Evolutionary conservation across 108 stramenopile genomes (phyloP).

Genomic region (Bacterosira constricta): DNA sequence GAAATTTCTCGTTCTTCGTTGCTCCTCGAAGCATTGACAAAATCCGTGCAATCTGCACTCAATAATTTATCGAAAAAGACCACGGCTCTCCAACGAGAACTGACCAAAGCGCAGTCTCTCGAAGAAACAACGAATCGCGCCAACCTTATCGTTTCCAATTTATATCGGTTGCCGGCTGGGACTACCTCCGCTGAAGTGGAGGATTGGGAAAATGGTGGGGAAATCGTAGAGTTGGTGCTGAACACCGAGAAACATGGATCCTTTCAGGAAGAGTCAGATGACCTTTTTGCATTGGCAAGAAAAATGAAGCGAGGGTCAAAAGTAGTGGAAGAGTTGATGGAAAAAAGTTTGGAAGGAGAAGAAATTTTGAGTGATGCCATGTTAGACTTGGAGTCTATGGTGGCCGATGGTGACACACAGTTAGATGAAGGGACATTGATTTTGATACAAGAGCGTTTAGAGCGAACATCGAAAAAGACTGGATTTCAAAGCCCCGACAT

Average conservation of each 20-base stretch:
- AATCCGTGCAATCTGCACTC: conserved; percentile 34
- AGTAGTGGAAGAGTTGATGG: conserved; percentile 66
- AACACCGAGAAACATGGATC: conserved; percentile 60
- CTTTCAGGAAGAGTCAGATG: conserved; percentile 81
- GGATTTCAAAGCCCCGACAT: conserved; percentile 53
- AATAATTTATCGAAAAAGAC: conserved; percentile 46
- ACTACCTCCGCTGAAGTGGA: conserved; percentile 63
- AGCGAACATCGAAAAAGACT: conserved; percentile 60
- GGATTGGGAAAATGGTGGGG: conserved; percentile 86
- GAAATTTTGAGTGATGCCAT: conserved; percentile 53
- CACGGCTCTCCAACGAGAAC: conserved; percentile 69
- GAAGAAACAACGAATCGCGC: conserved; percentile 72
- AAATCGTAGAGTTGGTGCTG: conserved; percentile 59
- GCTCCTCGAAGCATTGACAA: conserved; percentile 5
- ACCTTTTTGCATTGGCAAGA: conserved; percentile 75
- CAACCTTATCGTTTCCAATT: conserved; percentile 76
- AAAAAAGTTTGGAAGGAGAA: conserved; percentile 50
- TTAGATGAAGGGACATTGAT: conserved; percentile 63
- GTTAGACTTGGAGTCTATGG: conserved; percentile 55
- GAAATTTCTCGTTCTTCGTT: background rate
- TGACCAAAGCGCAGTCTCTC: conserved; percentile 64
- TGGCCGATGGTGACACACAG: conserved; percentile 13
- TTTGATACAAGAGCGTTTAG: conserved; percentile 65
- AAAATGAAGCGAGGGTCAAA: conserved; percentile 82
- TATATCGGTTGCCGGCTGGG: conserved; percentile 62